A percentile compares a stretch with the other conserved stretches of the same genome.
These are phyloP conservation scores for Polytolypa hystricis DNA, from an alignment of 2,329 filamentous ascomycete genomes.

Conservation along the genomic window DNA sequence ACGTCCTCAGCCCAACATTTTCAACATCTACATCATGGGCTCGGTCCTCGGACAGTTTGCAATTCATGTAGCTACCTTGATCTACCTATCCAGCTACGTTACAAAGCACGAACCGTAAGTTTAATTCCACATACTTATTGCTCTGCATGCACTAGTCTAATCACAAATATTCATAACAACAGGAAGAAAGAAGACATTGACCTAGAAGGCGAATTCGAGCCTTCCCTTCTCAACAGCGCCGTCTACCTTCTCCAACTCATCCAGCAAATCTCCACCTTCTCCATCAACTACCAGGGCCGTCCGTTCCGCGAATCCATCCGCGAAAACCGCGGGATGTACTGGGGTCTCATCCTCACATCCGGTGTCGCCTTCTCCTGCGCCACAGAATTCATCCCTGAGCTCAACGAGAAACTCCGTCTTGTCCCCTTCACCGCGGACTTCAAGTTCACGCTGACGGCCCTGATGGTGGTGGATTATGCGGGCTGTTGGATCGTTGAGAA, in stretches of 20 bases:
- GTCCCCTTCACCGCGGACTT: conserved; percentile 85
- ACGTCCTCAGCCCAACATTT: conserved; percentile 95
- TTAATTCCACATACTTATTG: not conserved
- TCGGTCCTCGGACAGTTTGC: conserved; percentile 96
- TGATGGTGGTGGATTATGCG: conserved; percentile 80
- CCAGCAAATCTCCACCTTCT: conserved; percentile 97
- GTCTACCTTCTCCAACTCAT: conserved; percentile 96
- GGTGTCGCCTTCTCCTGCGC: conserved; percentile 88
- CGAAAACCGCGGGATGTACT: conserved; percentile 98
- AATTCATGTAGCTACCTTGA: conserved; percentile 83
- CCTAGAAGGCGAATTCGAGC: conserved; percentile 86
- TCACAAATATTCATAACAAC: not conserved
- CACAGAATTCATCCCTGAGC: conserved; percentile 87
- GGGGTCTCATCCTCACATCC: conserved; percentile 80
- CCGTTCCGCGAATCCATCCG: conserved; percentile 93
- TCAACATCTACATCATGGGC: conserved; percentile 97
- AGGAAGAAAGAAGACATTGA: conserved; percentile 57
- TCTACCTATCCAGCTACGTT: conserved; percentile 86
- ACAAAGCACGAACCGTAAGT: conserved; percentile 75
- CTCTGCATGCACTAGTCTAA: conserved; percentile 22
- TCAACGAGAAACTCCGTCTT: conserved; percentile 86
- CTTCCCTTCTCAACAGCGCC: conserved; percentile 88
- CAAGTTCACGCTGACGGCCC: conserved; percentile 68
- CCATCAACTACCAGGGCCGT: conserved; percentile 97
- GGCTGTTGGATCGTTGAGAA: conserved; percentile 85